Conservation (phyloP, 371 early-diverging fungal genomes). For the Zancudomyces culisetae region DNA sequence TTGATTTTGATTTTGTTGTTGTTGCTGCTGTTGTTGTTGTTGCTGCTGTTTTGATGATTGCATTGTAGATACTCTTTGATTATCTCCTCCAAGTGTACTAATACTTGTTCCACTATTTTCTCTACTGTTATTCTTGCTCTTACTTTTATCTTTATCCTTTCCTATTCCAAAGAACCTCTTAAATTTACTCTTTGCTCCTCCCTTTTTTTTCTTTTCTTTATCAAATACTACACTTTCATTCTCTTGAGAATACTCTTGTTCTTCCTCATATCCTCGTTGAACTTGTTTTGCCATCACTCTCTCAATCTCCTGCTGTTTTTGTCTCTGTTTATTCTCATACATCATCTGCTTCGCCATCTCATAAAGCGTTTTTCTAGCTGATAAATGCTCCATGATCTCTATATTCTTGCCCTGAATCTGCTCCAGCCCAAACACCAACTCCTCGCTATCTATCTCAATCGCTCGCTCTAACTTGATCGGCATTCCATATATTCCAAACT, state of each 20-base stretch:
- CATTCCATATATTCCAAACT: slow-evolving; percentile 14
- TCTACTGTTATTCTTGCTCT: no score
- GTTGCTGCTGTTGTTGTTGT: no score
- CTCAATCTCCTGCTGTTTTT: not conserved
- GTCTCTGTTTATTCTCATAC: slow-evolving; percentile 5
- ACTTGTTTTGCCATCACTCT: not conserved
- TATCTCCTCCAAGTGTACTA: no score
- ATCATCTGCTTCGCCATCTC: slow-evolving; percentile 23
- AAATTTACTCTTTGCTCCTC: not conserved
- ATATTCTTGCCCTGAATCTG: slow-evolving; percentile 20
- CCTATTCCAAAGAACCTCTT: not conserved
- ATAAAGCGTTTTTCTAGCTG: no score
- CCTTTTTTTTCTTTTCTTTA: not conserved
- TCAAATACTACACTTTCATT: no score
- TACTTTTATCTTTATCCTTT: not conserved
- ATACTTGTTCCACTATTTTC: not conserved
- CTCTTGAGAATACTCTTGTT: not conserved
- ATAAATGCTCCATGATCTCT: slow-evolving; percentile 26
- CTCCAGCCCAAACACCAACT: slow-evolving; percentile 7
- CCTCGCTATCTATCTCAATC: slow-evolving; percentile 12
- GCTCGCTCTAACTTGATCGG: slow-evolving; percentile 13
- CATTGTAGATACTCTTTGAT: no score
- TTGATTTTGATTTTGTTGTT: no score
- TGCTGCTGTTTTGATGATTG: no score
- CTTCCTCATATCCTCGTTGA: not conserved